Conservation (phyloP, 2,329 filamentous ascomycete genomes). For the Fusarium equiseti region DNA sequence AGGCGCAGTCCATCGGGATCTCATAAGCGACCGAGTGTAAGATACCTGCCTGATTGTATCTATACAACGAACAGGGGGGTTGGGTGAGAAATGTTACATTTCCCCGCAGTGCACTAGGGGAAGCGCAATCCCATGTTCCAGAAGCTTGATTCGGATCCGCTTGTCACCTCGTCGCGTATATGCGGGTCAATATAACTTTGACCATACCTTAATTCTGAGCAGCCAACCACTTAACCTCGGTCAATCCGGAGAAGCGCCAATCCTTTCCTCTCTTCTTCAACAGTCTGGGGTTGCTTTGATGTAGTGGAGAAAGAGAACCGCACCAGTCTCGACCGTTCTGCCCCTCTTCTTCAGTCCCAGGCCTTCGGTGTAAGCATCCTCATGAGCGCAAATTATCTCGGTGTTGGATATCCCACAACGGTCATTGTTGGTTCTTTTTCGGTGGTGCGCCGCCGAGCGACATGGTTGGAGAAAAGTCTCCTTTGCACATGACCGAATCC, state of each 20-base stretch:
- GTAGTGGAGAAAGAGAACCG: slow-evolving; percentile 15
- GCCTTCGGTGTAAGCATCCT: slow-evolving; percentile 31
- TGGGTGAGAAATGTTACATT: slow-evolving; percentile 18
- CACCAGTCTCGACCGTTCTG: slow-evolving; percentile 27
- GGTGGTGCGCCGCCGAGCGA: slow-evolving; percentile 37
- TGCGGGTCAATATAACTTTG: slow-evolving; percentile 27
- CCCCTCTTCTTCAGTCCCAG: slow-evolving; percentile 6
- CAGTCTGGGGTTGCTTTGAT: slow-evolving; percentile 18
- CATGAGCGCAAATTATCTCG: slow-evolving; percentile 23
- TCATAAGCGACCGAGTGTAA: slow-evolving; percentile 10
- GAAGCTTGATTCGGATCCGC: slow-evolving; percentile 24
- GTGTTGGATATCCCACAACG: slow-evolving; percentile 9
- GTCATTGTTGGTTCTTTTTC: slow-evolving; percentile 3
- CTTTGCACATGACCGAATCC: slow-evolving; percentile 24
- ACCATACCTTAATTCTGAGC: slow-evolving; percentile 30
- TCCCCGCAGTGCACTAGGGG: slow-evolving; percentile 25
- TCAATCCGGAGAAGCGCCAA: slow-evolving; percentile 18
- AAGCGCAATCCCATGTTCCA: slow-evolving; percentile 26
- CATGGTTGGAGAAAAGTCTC: slow-evolving; percentile 4
- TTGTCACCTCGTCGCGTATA: slow-evolving; percentile 13
- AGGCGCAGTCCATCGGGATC: slow-evolving; percentile 11
- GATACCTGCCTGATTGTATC: not conserved
- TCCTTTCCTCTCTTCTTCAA: slow-evolving; percentile 13
- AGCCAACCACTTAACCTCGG: slow-evolving; percentile 26
- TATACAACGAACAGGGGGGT: not conserved